A percentile compares a stretch with the other conserved stretches of the same genome.
phyloP scores from a whole-genome alignment of 176 grass and related monocot genomes.

The Chloris gayana region DNA sequence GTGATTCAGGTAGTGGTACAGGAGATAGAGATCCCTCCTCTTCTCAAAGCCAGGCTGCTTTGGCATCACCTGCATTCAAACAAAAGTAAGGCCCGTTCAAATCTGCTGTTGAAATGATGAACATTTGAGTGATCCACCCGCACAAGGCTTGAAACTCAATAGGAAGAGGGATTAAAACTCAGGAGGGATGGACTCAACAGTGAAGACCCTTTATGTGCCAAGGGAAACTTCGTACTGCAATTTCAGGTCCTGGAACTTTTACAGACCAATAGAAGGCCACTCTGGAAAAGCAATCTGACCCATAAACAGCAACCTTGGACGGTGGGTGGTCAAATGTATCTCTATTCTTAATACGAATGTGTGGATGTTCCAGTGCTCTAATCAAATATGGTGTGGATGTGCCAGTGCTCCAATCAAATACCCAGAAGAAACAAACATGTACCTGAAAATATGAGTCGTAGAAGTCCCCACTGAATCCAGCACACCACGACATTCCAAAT shows the following conservation, averaged over 20 bases:
- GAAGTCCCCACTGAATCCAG: slow-evolving; percentile 85
- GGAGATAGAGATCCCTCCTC: slow-evolving; percentile 67
- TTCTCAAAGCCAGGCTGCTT: slow-evolving; percentile 78
- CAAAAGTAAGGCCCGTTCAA: not conserved
- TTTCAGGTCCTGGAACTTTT: not conserved
- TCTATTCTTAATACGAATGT: not conserved
- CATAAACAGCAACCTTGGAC: not conserved
- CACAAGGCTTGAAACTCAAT: not conserved
- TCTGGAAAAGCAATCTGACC: not conserved
- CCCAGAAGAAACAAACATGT: slow-evolving; percentile 21
- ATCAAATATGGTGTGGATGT: not conserved
- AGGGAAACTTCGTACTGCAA: slow-evolving; percentile 15
- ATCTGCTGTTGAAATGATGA: not conserved
- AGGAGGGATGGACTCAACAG: not conserved
- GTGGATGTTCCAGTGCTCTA: not conserved
- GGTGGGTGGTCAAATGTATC: not conserved
- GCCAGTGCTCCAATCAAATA: slow-evolving; percentile 2
- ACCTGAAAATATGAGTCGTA: slow-evolving; percentile 94
- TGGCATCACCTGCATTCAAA: slow-evolving; percentile 62
- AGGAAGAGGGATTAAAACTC: not conserved
- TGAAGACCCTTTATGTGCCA: not conserved
- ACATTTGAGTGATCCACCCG: slow-evolving; percentile 1
- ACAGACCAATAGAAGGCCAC: slow-evolving; percentile 21
- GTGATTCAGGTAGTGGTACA: slow-evolving; percentile 89
- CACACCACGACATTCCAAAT: slow-evolving; percentile 99